A percentile compares a stretch with the other conserved stretches of the same genome.
Evolutionary conservation across 306 rosid species (phyloP).

Genomic region (Ammopiptanthus mongolicus): DNA sequence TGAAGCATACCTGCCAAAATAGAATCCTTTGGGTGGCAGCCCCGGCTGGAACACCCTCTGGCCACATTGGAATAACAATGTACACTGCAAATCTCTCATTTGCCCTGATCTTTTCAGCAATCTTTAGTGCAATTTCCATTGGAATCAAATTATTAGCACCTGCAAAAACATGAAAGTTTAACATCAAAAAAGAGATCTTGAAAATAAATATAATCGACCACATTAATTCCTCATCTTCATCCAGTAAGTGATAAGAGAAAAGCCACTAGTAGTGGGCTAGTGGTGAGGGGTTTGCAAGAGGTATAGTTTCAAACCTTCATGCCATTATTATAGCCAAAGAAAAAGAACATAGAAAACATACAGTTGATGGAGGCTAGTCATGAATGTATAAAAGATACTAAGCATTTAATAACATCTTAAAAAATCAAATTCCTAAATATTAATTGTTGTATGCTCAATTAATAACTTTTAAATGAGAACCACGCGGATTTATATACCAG

Average conservation of each 20-base stretch:
- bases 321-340: not conserved
- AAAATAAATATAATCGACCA: not conserved
- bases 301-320: not conserved
- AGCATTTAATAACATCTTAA: not conserved
- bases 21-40: slow-evolving; percentile 90
- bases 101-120: slow-evolving; percentile 84
- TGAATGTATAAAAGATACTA: not conserved
- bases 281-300: not conserved
- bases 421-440: not conserved
- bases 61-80: slow-evolving; percentile 99
- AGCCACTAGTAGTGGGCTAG: not conserved
- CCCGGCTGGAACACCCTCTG: slow-evolving; percentile 94
- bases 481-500: not conserved
- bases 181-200: not conserved
- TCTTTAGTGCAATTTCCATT: slow-evolving; percentile 93
- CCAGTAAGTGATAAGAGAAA: slow-evolving; percentile 7
- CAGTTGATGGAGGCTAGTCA: not conserved
- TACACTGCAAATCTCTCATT: slow-evolving; percentile 89
- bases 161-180: slow-evolving; percentile 32
- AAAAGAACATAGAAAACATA: not conserved
- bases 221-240: not conserved
- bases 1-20: slow-evolving; percentile 88
- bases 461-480: not conserved
- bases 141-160: slow-evolving; percentile 99
- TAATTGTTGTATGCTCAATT: not conserved